Percentiles rank a stretch among this genome's conserved stretches.
Conservation (phyloP, 164 flowering plant species). For the Paratinospora sagittata region DNA sequence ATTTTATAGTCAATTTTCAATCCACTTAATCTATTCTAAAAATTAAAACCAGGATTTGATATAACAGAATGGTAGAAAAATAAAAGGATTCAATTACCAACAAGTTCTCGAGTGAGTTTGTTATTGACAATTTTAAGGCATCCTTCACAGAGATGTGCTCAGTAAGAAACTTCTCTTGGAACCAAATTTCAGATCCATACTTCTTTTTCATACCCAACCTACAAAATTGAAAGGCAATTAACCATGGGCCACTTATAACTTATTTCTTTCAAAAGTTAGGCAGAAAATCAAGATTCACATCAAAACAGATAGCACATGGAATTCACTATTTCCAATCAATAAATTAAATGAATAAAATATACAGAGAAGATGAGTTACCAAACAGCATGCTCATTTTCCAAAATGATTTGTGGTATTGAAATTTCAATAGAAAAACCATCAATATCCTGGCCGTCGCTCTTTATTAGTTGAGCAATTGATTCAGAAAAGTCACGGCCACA, state of each 20-base stretch:
- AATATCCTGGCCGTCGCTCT: slow-evolving; percentile 45
- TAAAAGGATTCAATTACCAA: slow-evolving; percentile 41
- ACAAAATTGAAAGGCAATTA: too few species aligned
- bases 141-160: slow-evolving; percentile 51
- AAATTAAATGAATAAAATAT: too few species aligned
- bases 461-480: slow-evolving; percentile 36
- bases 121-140: slow-evolving; percentile 49
- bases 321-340: too few species aligned
- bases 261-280: neutral
- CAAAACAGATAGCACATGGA: too few species aligned
- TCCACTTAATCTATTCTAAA: neutral
- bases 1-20: neutral
- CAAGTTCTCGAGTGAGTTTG: slow-evolving; percentile 43
- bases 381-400: slow-evolving; percentile 45
- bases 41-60: neutral
- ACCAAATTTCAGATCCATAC: slow-evolving; percentile 64
- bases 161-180: slow-evolving; percentile 30
- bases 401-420: slow-evolving; percentile 44
- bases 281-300: neutral
- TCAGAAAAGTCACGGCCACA: slow-evolving; percentile 36
- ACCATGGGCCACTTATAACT: neutral
- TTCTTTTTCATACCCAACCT: slow-evolving; percentile 61
- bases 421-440: slow-evolving; percentile 71
- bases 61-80: neutral
- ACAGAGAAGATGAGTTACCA: slow-evolving; percentile 31